Evolutionary conservation across 495 filamentous ascomycete species (phyloP), one percentile per base, ranked within the genome.

Genomic region (Aspergillus affinis): DNA sequence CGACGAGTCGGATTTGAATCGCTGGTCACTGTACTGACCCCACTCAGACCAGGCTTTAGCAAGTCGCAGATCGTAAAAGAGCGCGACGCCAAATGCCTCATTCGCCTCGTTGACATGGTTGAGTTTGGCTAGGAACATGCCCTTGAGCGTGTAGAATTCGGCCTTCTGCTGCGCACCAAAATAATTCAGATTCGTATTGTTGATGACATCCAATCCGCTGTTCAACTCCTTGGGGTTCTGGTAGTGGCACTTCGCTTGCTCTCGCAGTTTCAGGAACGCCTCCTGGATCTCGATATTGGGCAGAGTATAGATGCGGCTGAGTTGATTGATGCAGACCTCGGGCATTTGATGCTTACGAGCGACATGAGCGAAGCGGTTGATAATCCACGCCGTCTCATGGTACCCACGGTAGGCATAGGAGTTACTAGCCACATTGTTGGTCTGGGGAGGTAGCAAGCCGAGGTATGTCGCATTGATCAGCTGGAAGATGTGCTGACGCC

Each of bases 231-330:
- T 86, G 0, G 85, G 87, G 66, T 98, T 97, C 72, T 98, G 93
- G 70, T 98, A 99, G 72, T 98, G 94, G 68, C 94, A 98, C 71
- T 96, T 96, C 27, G 95, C 95, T 69, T 99, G 95, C 70, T 99
- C 95, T 32, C 95, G 80, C 48, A 99, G 75, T 76, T 99, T 99
- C 55, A 99, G 80, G 81, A 99, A 99, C 0, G 95, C 95, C 71
- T 99, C 94, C 72, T 99, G 94, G 55, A 99, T 99, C 76, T 99
- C 95, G 36, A 99, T 99, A 67, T 99, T 99, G 8, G 95, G 95
- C 10, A 99, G 83, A 0, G 94, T 98, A 71, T 99, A 99, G 65
- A 99, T 99, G 53, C 92, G 90, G 67, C 92, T 96, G 13, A 99
- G 84, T 69, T 99, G 95, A 61, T 83, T 90, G 71, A 98, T 97